Evolutionary conservation across 768 basidiomycete species (phyloP).

Genomic region (Xanthoconium purpureum): DNA sequence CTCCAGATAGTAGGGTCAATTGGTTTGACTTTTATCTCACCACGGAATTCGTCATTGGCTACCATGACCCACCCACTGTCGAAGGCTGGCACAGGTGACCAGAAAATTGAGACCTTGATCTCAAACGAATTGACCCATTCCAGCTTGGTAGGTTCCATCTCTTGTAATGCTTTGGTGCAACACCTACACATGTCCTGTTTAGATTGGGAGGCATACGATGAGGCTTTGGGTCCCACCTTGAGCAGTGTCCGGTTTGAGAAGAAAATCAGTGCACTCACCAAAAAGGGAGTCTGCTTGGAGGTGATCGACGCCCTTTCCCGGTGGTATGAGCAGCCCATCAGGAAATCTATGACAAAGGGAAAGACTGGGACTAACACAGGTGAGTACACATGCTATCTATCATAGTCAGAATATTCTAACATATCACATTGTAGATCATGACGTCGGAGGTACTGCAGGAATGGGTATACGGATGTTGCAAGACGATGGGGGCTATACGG

Average conservation of each 20-base stretch:
- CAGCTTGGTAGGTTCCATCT: neutral
- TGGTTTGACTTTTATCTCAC: neutral
- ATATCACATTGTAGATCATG: neutral
- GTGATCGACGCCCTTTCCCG: neutral
- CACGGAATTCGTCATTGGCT: neutral
- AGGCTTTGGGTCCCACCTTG: neutral
- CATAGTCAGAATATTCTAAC: neutral
- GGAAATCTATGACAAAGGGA: neutral
- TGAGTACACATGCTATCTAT: neutral
- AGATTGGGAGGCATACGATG: neutral
- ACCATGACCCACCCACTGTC: neutral
- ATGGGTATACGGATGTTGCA: neutral
- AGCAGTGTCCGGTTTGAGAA: neutral
- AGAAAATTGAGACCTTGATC: neutral
- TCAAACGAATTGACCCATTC: neutral
- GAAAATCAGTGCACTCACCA: neutral
- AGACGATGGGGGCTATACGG: neutral
- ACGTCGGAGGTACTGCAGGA: neutral
- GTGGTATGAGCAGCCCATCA: neutral
- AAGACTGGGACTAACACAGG: neutral
- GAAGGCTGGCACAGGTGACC: neutral
- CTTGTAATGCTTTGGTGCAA: neutral
- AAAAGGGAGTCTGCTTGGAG: no score
- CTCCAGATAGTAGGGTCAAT: no score
- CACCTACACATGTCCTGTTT: neutral